Conservation (phyloP, 768 basidiomycete genomes). For the Boletus subcaerulescens region DNA sequence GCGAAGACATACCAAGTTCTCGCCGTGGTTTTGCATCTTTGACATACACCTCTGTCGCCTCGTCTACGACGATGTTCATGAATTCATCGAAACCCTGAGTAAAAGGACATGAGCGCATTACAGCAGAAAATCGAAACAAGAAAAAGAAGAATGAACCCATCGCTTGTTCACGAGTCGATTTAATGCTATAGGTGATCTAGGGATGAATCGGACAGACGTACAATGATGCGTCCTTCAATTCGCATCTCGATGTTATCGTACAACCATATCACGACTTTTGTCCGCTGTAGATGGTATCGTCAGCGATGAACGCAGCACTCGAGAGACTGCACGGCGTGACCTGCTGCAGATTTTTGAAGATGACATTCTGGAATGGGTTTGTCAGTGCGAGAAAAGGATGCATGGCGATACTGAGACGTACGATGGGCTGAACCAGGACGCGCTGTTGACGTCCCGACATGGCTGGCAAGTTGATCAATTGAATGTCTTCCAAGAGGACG, state of each 20-base stretch:
- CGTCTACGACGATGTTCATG: slow-evolving; percentile 97
- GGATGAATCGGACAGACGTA: slow-evolving; percentile 45
- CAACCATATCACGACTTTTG: slow-evolving; percentile 89
- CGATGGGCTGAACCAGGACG: slow-evolving; percentile 99
- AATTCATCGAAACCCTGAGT: slow-evolving; percentile 96
- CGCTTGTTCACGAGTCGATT: slow-evolving; percentile 40
- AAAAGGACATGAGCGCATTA: slow-evolving; percentile 22
- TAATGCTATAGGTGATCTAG: slow-evolving; percentile 36
- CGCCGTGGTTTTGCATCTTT: slow-evolving; percentile 84
- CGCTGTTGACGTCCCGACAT: slow-evolving; percentile 94
- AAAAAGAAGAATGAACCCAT: slow-evolving; percentile 16
- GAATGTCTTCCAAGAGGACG: too few relatives aligned
- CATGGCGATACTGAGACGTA: slow-evolving; percentile 39
- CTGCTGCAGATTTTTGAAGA: slow-evolving; percentile 96
- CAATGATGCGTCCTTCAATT: slow-evolving; percentile 93
- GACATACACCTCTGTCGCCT: slow-evolving; percentile 88
- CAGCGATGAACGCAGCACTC: slow-evolving; percentile 6
- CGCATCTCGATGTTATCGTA: slow-evolving; percentile 97
- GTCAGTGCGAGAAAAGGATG: not conserved
- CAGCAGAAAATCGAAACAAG: not conserved
- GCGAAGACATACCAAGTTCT: slow-evolving; percentile 67
- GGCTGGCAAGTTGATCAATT: slow-evolving; percentile 29
- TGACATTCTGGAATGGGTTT: slow-evolving; percentile 68
- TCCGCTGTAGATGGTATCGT: slow-evolving; percentile 48
- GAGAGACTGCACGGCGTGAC: slow-evolving; percentile 33